Evolutionary conservation across 1,284 basidiomycete species (phyloP), one percentile per base, ranked within the genome.

Genomic region (Tremellales sp.): DNA sequence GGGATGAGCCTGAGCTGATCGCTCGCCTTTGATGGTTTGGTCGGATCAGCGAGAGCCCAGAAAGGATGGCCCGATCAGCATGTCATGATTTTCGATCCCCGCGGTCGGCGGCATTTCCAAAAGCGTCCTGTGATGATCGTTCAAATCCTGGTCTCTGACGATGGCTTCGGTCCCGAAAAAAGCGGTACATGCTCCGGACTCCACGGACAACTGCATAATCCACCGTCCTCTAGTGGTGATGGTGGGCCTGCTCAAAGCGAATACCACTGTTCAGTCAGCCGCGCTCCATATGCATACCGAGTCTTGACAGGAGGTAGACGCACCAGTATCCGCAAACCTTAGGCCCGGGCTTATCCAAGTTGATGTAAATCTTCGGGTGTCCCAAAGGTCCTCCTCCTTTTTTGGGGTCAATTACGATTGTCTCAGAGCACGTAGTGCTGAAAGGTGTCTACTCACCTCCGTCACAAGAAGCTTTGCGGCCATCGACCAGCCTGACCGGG

Each of bases 301-400:
- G 47, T 40, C 55, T 29, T 25, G 41, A 51, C n/a, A n/a, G n/a
- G n/a, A 37, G 27, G 21, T 26, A 31, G n/a, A 77, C 86, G 63
- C 68, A 90, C 89, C 89, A 93, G 75, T 93, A 93, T 64, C 73
- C 73, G 49, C 73, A 75, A 36, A 60, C 60, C 53, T 69, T 70
- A 39, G 73, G 65, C 42, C 68, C 68, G 61, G 48, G 36, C 19
- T 39, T 39, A 21, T 39, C 36, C 19, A 97, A 74, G 79, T 97
- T 97, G 75, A 97, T 94, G 70, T 83, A 97, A 59, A 97, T 85
- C 79, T 90, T 92, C 13, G 94, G 94, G 73, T 98, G 94, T 41
- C 94, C 94, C 27, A 98, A 81, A 43, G 94, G 83, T n/a, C 94
- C 94, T 72, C 84, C 85, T 74, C 93, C 93, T 97, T 8, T 15